Conservation (phyloP, 2,329 filamentous ascomycete genomes). For the Epichloe aotearoae region DNA sequence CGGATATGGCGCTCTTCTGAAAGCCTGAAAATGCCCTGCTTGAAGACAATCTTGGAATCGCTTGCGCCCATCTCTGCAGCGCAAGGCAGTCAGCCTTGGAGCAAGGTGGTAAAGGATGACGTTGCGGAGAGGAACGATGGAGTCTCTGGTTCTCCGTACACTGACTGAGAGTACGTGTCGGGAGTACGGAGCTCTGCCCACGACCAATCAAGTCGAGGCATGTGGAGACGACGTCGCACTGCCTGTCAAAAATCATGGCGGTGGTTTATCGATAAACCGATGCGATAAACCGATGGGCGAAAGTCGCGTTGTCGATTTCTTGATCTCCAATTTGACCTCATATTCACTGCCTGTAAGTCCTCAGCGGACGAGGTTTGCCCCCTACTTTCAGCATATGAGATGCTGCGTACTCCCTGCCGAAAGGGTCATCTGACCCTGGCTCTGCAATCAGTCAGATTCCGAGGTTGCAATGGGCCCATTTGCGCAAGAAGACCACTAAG, state of each 20-base stretch:
- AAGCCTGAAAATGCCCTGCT: constrained; percentile 92
- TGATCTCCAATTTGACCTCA: neutral
- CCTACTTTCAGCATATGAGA: constrained; percentile 8
- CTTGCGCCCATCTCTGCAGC: constrained; percentile 71
- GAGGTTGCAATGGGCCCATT: neutral
- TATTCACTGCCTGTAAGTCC: neutral
- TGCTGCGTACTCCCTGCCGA: constrained; percentile 17
- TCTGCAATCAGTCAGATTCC: neutral
- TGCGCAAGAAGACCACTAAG: neutral
- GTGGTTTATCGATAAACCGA: constrained; percentile 1
- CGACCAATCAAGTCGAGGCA: neutral
- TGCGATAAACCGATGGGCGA: neutral
- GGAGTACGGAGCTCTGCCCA: neutral
- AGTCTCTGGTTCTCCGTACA: neutral
- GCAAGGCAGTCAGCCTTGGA: constrained; percentile 11
- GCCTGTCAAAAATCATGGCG: neutral
- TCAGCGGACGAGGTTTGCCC: neutral
- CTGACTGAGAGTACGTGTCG: neutral
- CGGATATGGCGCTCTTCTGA: constrained; percentile 85
- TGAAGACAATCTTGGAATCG: constrained; percentile 97
- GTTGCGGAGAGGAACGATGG: constrained; percentile 1
- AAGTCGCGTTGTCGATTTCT: neutral
- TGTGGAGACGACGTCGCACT: neutral
- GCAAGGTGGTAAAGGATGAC: constrained; percentile 7
- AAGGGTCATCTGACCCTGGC: constrained; percentile 8